Conservation (phyloP, 495 filamentous ascomycete species). For the Trichoderma erinaceum region DNA sequence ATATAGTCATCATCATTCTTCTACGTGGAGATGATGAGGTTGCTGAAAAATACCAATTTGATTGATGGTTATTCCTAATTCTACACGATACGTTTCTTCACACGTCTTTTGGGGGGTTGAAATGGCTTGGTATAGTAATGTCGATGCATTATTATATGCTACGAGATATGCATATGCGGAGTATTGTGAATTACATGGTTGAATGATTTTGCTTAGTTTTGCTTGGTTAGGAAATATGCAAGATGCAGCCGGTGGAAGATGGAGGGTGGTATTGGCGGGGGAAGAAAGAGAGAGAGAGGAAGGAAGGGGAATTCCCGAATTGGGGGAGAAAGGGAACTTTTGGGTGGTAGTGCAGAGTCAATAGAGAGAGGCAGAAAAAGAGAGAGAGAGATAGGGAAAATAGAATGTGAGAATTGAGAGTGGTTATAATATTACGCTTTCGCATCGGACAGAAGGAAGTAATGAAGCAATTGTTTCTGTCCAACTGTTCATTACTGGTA, state of each 20-base stretch:
- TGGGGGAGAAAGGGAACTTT: not conserved
- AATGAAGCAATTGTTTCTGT: too few relatives aligned
- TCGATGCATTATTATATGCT: too few relatives aligned
- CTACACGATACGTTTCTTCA: too few relatives aligned
- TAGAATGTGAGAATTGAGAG: too few relatives aligned
- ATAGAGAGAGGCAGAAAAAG: not conserved
- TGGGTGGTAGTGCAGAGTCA: not conserved
- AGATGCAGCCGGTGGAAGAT: conserved; percentile 2
- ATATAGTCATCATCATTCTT: not conserved
- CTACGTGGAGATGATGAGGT: not conserved
- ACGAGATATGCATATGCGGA: not conserved
- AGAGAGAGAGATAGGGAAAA: too few relatives aligned
- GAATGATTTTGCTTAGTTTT: not conserved
- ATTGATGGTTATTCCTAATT: too few relatives aligned
- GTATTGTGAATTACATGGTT: not conserved
- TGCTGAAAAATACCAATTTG: too few relatives aligned
- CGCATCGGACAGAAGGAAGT: too few relatives aligned
- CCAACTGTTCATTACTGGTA: too few relatives aligned
- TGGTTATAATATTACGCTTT: too few relatives aligned
- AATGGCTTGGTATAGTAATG: too few relatives aligned
- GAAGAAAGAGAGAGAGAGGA: not conserved
- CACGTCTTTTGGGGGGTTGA: too few relatives aligned
- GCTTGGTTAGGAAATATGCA: conserved; percentile 1
- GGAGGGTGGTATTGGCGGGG: not conserved
- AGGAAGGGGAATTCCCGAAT: not conserved